phyloP scores from a whole-genome alignment of 108 stramenopile species.

The Thalassiosira profunda region DNA sequence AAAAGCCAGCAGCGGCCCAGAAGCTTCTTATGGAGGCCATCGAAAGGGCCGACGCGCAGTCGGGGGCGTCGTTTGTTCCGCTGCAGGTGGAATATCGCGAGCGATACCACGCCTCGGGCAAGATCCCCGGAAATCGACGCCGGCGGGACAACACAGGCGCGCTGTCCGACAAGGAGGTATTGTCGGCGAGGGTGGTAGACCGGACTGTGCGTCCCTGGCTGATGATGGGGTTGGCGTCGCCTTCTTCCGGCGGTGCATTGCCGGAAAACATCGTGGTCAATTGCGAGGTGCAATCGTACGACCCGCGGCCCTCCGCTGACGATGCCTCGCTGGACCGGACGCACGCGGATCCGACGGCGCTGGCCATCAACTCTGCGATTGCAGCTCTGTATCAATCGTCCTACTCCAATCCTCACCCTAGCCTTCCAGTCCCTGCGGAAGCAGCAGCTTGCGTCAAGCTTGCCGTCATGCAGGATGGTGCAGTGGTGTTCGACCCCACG shows the following conservation, averaged over 20 bases:
- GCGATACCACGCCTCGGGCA: constrained; percentile 68
- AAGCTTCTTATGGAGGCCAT: constrained; percentile 1
- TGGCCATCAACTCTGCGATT: constrained; percentile 85
- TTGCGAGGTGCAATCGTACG: constrained; percentile 60
- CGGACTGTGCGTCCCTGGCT: constrained; percentile 67
- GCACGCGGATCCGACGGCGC: constrained; percentile 58
- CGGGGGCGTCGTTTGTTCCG: constrained; percentile 30
- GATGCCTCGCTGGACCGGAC: constrained; percentile 17
- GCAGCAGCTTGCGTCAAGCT: constrained; percentile 69
- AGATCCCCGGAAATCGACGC: constrained; percentile 52
- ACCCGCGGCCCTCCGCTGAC: constrained; percentile 3
- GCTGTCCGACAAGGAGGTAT: constrained; percentile 60
- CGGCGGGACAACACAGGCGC: constrained; percentile 54
- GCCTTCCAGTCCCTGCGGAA: constrained; percentile 22
- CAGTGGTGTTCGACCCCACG: constrained; percentile 43
- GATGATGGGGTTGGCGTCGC: constrained; percentile 16
- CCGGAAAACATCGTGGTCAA: constrained; percentile 50
- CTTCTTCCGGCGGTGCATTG: neutral
- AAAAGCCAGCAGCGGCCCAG: too few relatives aligned
- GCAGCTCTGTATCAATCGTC: constrained; percentile 64
- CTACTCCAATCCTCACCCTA: constrained; percentile 32
- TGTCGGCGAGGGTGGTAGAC: constrained; percentile 68
- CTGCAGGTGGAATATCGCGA: constrained; percentile 72
- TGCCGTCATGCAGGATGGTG: constrained; percentile 43
- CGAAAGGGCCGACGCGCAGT: constrained; percentile 11